Evolutionary conservation across 2,329 filamentous ascomycete genomes (phyloP).

Genomic region (Tolypocladium sp.): DNA sequence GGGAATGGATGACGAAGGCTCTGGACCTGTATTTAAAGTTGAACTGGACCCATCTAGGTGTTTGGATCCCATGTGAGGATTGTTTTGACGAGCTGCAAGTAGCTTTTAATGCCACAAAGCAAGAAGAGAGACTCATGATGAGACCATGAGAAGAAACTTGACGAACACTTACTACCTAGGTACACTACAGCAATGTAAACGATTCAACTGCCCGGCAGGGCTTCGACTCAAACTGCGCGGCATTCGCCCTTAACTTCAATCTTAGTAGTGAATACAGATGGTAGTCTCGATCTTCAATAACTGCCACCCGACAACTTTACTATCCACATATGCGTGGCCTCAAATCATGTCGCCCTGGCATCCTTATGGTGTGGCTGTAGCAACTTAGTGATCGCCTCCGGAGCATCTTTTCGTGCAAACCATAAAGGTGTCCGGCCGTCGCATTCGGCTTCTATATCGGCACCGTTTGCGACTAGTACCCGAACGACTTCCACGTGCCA

Average conservation of each 20-base stretch:
- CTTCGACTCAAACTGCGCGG: no score
- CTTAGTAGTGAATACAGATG: no score
- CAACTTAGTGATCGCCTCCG: background rate
- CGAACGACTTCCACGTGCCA: background rate
- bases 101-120: background rate
- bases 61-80: background rate
- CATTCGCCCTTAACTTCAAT: no score
- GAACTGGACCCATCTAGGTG: background rate
- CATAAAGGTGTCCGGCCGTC: background rate
- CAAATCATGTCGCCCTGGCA: background rate
- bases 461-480: background rate
- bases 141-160: background rate
- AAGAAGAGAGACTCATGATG: background rate
- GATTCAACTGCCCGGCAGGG: no score
- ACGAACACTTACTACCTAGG: background rate
- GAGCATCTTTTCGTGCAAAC: background rate
- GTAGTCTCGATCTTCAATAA: no score
- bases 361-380: background rate
- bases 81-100: background rate
- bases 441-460: background rate
- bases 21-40: background rate
- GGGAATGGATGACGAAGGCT: background rate
- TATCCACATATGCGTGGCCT: no score
- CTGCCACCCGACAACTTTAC: no score
- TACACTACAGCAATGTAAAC: background rate